Percentiles rank a stretch among this genome's conserved stretches.
phyloP scores from a whole-genome alignment of 768 basidiomycete genomes.

The Coprinopsis cinerea region DNA sequence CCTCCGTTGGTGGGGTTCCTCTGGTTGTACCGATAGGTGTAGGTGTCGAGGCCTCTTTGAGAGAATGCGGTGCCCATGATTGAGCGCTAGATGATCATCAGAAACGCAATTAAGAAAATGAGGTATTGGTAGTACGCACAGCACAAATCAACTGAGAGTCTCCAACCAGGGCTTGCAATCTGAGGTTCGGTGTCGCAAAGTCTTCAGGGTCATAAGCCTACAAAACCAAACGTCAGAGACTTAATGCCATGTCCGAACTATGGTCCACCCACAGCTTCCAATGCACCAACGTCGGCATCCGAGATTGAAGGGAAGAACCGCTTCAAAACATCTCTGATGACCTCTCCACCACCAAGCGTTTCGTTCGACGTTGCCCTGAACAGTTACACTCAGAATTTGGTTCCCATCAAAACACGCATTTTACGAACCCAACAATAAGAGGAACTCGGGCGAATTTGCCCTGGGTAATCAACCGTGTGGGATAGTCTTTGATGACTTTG shows the following conservation, averaged over 20 bases:
- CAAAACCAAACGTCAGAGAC: slow-evolving; percentile 3
- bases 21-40: slow-evolving; percentile 59
- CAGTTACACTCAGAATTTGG: too few relatives aligned
- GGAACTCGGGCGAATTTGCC: slow-evolving; percentile 47
- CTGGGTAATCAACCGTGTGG: slow-evolving; percentile 37
- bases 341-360: slow-evolving; percentile 38
- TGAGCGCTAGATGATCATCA: slow-evolving; percentile 25
- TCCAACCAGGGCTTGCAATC: slow-evolving; percentile 41
- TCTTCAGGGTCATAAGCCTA: slow-evolving; percentile 38
- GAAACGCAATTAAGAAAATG: neutral
- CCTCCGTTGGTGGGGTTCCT: slow-evolving; percentile 37
- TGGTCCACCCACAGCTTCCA: slow-evolving; percentile 23
- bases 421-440: slow-evolving; percentile 50
- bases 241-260: neutral
- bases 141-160: slow-evolving; percentile 48
- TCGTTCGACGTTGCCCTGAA: slow-evolving; percentile 54
- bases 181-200: slow-evolving; percentile 37
- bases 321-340: slow-evolving; percentile 32
- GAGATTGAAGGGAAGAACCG: slow-evolving; percentile 41
- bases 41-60: slow-evolving; percentile 28
- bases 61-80: slow-evolving; percentile 41
- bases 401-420: neutral
- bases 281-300: slow-evolving; percentile 29
- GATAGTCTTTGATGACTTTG: slow-evolving; percentile 42
- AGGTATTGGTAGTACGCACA: slow-evolving; percentile 27